Evolutionary conservation across 495 filamentous ascomycete species (phyloP), one percentile per base, ranked within the genome.

Genomic region (Penicillium alfredii): DNA sequence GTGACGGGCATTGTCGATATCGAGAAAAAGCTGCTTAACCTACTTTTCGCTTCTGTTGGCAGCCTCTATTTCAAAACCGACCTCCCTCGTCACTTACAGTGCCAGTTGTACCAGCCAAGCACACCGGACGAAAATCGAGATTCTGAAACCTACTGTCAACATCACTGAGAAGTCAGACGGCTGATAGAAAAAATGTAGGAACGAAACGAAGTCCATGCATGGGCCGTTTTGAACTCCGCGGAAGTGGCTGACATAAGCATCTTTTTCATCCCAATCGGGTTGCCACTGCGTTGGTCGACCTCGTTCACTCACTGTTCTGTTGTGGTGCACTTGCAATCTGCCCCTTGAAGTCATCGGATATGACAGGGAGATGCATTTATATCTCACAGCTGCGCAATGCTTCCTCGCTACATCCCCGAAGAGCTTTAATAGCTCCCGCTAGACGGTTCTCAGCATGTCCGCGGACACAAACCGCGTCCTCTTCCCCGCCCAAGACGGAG

Each of bases 211-310:
- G 48, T 47, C 42, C 42, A 32, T 37, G 30, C 46, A 50, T 56
- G 49, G n/a, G n/a, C n/a, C n/a, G n/a, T n/a, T 51, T 61, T 58
- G 44, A 53, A 40, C 55, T 56, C 62, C 60, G 60, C 63, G 63
- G 58, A 66, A 42, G 58, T 64, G 42, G 53, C 53, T 67, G 61
- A 67, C 53, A 47, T 60, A 58, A 61, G 36, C 45, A 37, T 21
- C n/a, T 25, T 3, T 21, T 18, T 2, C 25, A 13, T 25, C 25
- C 12, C 28, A 16, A 10, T 18, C 19, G 13, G 34, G 15, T 43
- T 39, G 35, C 40, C 47, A 38, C 40, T 33, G 17, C 6, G 12
- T 35, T 12, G 33, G 6, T 32, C 19, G 5, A 9, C 3, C 8
- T 8, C 5, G 23, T 25, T 25, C 19, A 14, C 22, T 17, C n/a